phyloP scores from a whole-genome alignment of 441 rosid species.

The Sinapis alba region DNA sequence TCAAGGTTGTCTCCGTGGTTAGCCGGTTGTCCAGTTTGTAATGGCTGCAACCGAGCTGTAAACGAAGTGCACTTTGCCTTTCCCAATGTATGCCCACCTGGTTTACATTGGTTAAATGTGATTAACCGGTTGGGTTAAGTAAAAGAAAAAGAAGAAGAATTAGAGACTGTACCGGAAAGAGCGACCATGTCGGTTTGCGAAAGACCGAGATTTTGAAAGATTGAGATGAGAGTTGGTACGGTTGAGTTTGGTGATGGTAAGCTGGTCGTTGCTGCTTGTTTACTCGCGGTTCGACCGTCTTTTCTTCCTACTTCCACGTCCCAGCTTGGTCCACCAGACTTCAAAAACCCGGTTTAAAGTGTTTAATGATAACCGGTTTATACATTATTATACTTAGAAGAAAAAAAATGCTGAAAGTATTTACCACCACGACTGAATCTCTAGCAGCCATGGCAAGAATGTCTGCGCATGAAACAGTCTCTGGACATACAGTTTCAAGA shows the following conservation, averaged over 20 bases:
- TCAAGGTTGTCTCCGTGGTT: conserved; percentile 52
- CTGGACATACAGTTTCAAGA: conserved; percentile 69
- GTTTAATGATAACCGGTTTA: not conserved
- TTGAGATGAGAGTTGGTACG: conserved; percentile 54
- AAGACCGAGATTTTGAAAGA: conserved; percentile 76
- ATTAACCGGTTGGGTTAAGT: not conserved
- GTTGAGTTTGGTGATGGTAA: conserved; percentile 82
- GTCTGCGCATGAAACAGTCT: conserved; percentile 83
- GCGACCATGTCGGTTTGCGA: conserved; percentile 69
- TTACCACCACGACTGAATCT: conserved; percentile 72
- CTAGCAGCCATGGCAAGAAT: conserved; percentile 76
- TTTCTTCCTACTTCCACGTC: conserved; percentile 78
- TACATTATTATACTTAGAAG: not conserved
- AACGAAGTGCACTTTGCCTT: conserved; percentile 79
- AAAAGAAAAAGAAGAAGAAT: not conserved
- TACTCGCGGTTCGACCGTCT: conserved; percentile 69
- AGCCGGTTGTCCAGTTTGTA: conserved; percentile 40
- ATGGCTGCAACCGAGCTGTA: conserved; percentile 51
- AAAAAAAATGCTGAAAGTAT: not conserved
- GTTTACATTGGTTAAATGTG: not conserved
- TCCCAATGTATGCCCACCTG: conserved; percentile 84
- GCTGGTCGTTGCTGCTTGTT: conserved; percentile 57
- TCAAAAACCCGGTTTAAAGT: conserved; percentile 13
- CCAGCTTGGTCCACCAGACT: conserved; percentile 93
- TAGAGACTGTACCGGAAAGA: conserved; percentile 56